Evolutionary conservation across 129 eudicot species (phyloP).

Genomic region (sunflower (Helianthus annuus)): HanXRQr2.0-SUNRISE NC_035447.2:174858449-174858948

Average conservation of each 20-base stretch:
- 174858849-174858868: slow-evolving; percentile 90
- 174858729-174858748: slow-evolving; percentile 86
- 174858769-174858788: slow-evolving; percentile 96
- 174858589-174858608: slow-evolving; percentile 3
- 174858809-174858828: neutral
- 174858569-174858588: slow-evolving; percentile 59
- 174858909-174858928: slow-evolving; percentile 90
- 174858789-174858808: slow-evolving; percentile 33
- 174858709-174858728: slow-evolving; percentile 83
- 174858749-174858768: slow-evolving; percentile 91
- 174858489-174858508: slow-evolving; percentile 97
- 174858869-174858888: slow-evolving; percentile 97
- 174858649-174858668: slow-evolving; percentile 82
- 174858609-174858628: neutral
- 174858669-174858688: slow-evolving; percentile 83
- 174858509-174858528: slow-evolving; percentile 92
- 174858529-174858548: slow-evolving; percentile 92
- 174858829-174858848: too few relatives aligned
- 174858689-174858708: slow-evolving; percentile 94
- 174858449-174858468: slow-evolving; percentile 62
- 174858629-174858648: too few relatives aligned
- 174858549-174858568: slow-evolving; percentile 91
- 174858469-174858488: slow-evolving; percentile 94
- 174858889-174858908: slow-evolving; percentile 92
- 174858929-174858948: slow-evolving; percentile 80